These are phyloP conservation scores for Styphnolobium japonicum DNA, from an alignment of 306 rosid species.

Conservation along the genomic window DNA sequence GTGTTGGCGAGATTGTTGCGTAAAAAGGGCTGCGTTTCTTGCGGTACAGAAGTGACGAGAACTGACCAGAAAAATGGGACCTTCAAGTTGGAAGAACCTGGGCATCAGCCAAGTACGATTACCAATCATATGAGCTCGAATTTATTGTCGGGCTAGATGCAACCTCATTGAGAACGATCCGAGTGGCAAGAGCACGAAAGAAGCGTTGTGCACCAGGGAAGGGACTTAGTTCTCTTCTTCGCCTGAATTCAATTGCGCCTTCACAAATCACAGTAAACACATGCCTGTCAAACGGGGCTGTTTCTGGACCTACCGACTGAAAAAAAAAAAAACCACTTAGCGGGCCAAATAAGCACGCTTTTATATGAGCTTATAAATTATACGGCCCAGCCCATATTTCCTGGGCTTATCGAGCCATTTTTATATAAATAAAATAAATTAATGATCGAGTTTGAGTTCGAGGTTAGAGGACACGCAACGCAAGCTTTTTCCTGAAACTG, in stretches of 20 bases:
- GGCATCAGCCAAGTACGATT: background rate
- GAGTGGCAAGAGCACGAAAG: too few species aligned
- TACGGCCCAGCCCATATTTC: too few species aligned
- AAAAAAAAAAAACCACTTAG: too few species aligned
- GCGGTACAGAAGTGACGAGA: conserved; percentile 9
- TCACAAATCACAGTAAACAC: too few species aligned
- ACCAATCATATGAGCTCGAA: background rate
- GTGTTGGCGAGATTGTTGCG: background rate
- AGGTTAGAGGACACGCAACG: background rate
- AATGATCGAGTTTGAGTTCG: background rate
- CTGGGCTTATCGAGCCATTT: too few species aligned
- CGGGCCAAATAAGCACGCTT: too few species aligned
- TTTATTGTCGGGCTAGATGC: background rate
- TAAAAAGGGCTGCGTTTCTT: background rate
- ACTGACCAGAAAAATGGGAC: background rate
- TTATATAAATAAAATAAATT: background rate
- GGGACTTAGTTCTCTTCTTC: too few species aligned
- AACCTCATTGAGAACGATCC: background rate
- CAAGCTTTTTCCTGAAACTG: too few species aligned
- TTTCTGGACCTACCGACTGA: too few species aligned
- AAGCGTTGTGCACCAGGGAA: too few species aligned
- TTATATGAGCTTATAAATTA: too few species aligned
- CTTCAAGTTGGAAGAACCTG: conserved; percentile 18
- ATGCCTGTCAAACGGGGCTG: background rate
- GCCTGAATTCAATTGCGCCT: too few species aligned